Base-by-base conservation (phyloP, 2,329 filamentous ascomycete genomes). In the Drechslerella coelobrocha region DNA sequence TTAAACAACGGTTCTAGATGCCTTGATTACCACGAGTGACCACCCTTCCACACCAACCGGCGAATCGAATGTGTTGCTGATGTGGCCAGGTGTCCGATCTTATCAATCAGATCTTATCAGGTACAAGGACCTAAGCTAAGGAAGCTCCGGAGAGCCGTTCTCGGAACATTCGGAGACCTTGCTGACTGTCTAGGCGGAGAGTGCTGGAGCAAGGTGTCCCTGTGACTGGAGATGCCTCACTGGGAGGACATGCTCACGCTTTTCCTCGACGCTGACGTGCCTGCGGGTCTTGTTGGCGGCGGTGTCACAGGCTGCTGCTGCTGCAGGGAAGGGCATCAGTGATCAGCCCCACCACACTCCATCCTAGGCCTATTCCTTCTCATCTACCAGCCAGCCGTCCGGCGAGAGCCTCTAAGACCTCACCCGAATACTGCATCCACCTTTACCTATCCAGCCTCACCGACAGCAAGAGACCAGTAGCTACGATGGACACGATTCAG, bases 401-500 rank as follows among this genome's bases (percentile, higher is more conserved):
- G 34, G 34, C 34, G 34, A 39, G 4, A 39, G n/a, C n/a, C 34
- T 39, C 34, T 10, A 6, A 39, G 34, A 39, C n/a, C n/a, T n/a
- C n/a, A n/a, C n/a, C n/a, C n/a, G n/a, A n/a, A n/a, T n/a, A n/a
- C n/a, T n/a, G n/a, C n/a, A n/a, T n/a, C n/a, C n/a, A n/a, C n/a
- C 41, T 45, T 23, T 23, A 45, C 19, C 41, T 23, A 45, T 8
- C 41, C 41, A 45, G 17, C 41, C 34, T 39, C 21, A 45, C 41
- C 41, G 9, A 23, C 21, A n/a, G n/a, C 14, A 45, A 4, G 34
- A 39, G 41, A 45, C 41, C 14, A 4, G 2, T 8, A 17, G 14
- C 41, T 61, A 65, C 74, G 65, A 90, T 90, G 87, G 87, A 89
- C 78, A 88, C 88, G 79, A 82, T 90, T 74, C 83, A 85, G 77